These are phyloP conservation scores for Komagataella phaffii DNA, from an alignment of 805 yeast genomes.

Conservation along the genomic window DNA sequence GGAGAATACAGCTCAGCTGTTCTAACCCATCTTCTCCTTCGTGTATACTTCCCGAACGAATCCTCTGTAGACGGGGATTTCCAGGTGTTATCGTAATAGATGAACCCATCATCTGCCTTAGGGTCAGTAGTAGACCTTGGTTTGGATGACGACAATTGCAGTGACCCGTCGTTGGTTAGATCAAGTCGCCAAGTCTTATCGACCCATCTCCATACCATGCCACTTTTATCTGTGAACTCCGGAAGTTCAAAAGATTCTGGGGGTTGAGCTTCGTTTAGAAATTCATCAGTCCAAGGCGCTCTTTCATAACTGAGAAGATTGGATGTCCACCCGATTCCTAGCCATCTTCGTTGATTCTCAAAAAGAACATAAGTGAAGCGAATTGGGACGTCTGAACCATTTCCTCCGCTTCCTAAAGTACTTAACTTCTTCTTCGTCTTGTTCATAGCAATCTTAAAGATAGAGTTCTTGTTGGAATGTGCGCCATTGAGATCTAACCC, in stretches of 20 bases:
- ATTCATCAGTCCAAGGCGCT: conserved; percentile 96
- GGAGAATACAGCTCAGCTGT: conserved; percentile 70
- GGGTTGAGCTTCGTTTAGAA: conserved; percentile 70
- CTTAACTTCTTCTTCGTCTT: conserved; percentile 28
- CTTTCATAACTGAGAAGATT: conserved; percentile 86
- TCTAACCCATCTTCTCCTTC: conserved; percentile 92
- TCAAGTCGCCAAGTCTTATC: conserved; percentile 89
- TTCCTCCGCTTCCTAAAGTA: conserved; percentile 5
- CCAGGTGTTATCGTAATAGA: conserved; percentile 92
- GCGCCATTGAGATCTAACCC: conserved; percentile 58
- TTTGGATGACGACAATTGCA: conserved; percentile 53
- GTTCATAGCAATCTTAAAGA: conserved; percentile 42
- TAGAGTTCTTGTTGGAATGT: conserved; percentile 18
- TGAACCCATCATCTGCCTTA: conserved; percentile 67
- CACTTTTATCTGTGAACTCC: conserved; percentile 48
- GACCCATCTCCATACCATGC: conserved; percentile 89
- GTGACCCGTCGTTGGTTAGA: conserved; percentile 75
- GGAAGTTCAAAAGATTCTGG: conserved; percentile 76
- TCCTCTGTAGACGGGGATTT: conserved; percentile 81
- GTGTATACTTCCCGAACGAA: conserved; percentile 78
- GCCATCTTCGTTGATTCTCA: conserved; percentile 95
- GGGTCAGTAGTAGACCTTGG: conserved; percentile 58
- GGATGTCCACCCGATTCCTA: conserved; percentile 96
- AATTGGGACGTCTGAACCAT: conserved; percentile 28
- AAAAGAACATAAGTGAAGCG: conserved; percentile 83